phyloP scores from a whole-genome alignment of 345 rosid species.

The Murraya koenigii region DNA sequence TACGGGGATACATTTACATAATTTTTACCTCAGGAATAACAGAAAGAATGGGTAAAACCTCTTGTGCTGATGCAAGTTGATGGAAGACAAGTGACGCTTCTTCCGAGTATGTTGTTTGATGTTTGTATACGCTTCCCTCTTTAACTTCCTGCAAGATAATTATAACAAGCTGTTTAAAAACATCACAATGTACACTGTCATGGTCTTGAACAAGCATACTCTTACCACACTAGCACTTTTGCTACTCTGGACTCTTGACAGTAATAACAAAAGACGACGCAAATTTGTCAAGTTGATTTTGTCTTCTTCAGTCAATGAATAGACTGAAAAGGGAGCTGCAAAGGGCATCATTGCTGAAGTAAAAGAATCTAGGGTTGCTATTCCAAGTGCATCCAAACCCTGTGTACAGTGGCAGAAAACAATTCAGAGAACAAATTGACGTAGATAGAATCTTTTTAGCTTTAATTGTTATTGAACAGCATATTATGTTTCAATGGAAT shows the following conservation, averaged over 20 bases:
- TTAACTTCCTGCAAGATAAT: conserved; percentile 42
- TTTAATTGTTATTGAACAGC: not conserved
- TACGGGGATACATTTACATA: not conserved
- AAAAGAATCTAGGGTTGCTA: conserved; percentile 69
- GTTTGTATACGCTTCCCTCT: conserved; percentile 22
- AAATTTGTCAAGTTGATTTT: conserved; percentile 63
- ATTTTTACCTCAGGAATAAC: conserved; percentile 60
- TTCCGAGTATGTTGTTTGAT: conserved; percentile 27
- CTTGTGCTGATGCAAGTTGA: conserved; percentile 58
- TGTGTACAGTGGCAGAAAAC: conserved; percentile 25
- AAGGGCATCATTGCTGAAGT: conserved; percentile 58
- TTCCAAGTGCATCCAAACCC: conserved; percentile 94
- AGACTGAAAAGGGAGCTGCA: conserved; percentile 34
- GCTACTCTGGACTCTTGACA: conserved; percentile 47
- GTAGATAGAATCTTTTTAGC: not conserved
- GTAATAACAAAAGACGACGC: conserved; percentile 57
- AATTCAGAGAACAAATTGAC: not conserved
- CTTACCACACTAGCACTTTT: conserved; percentile 41
- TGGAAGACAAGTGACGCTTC: conserved; percentile 41
- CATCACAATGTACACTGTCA: not conserved
- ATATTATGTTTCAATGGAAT: not conserved
- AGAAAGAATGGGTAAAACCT: conserved; percentile 65
- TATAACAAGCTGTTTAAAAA: not conserved
- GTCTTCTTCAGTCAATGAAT: conserved; percentile 75
- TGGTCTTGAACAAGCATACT: not conserved